Evolutionary conservation across 2,329 filamentous ascomycete genomes (phyloP).

Genomic region (Dactylellina leptospora): DNA sequence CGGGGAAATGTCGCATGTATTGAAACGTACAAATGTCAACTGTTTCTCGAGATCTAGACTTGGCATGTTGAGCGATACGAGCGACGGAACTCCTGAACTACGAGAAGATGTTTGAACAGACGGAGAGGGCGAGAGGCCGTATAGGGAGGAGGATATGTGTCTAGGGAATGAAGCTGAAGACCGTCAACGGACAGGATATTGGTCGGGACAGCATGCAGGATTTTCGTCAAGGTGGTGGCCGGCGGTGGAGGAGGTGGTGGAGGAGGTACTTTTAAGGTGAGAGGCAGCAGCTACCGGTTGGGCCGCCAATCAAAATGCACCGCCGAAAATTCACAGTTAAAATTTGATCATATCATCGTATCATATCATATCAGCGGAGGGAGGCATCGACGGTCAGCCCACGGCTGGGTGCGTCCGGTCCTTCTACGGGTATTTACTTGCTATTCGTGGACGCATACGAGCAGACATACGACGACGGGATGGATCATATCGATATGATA

Average conservation of each 20-base stretch:
- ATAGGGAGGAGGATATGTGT: constrained; percentile 2
- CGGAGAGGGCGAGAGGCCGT: not conserved
- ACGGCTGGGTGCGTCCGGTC: not conserved
- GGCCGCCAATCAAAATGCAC: constrained; percentile 23
- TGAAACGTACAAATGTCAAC: constrained; percentile 75
- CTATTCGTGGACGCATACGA: no score
- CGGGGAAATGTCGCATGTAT: constrained; percentile 26
- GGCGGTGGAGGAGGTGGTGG: constrained; percentile 10
- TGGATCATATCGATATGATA: no score
- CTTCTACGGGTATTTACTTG: no score
- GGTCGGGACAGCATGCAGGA: constrained; percentile 17
- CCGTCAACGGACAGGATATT: constrained; percentile 23
- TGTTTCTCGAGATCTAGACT: constrained; percentile 80
- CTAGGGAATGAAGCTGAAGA: constrained; percentile 29
- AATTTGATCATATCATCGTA: constrained; percentile 8
- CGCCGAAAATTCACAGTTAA: not conserved
- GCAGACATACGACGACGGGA: no score
- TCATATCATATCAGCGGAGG: not conserved
- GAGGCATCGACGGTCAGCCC: not conserved
- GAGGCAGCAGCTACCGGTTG: constrained; percentile 23
- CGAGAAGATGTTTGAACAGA: constrained; percentile 12
- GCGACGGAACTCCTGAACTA: constrained; percentile 6
- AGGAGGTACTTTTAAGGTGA: constrained; percentile 15
- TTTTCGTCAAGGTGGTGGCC: constrained; percentile 18
- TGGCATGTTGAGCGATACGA: constrained; percentile 51